Percentiles rank a stretch among this genome's conserved stretches.
Conservation (phyloP, 2,329 filamentous ascomycete genomes). For the Chaetomiaceae sp. region DNA sequence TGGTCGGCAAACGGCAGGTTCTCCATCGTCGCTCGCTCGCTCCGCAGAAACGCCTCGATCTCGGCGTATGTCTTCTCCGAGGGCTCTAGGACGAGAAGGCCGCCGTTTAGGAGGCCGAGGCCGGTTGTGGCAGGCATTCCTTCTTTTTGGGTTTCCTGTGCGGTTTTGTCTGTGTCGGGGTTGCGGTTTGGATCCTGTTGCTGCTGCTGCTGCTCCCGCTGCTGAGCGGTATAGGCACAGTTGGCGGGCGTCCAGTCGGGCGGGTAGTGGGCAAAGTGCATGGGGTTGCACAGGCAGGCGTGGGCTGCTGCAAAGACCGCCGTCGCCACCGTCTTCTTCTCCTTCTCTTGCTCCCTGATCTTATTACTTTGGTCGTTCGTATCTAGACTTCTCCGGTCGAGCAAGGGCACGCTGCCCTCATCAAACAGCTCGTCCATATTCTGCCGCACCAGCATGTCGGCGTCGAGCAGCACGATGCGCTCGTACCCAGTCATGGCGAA, state of each 20-base stretch:
- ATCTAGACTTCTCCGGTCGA: no score
- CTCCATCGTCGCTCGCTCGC: constrained; percentile 31
- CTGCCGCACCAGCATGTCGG: constrained; percentile 75
- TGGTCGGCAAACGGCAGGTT: constrained; percentile 57
- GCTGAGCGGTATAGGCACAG: constrained; percentile 49
- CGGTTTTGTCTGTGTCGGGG: no score
- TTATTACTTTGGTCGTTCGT: no score
- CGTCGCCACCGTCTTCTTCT: constrained; percentile 38
- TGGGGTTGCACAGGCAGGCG: constrained; percentile 56
- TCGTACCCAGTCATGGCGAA: constrained; percentile 74
- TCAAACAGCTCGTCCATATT: constrained; percentile 96
- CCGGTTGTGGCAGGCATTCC: no score
- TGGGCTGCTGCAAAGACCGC: constrained; percentile 74
- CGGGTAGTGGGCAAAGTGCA: constrained; percentile 62
- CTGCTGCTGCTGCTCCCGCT: not conserved
- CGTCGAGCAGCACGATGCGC: constrained; percentile 77
- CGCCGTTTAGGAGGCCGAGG: constrained; percentile 39
- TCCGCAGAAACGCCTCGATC: constrained; percentile 48
- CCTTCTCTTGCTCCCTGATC: no score
- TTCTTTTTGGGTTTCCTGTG: no score
- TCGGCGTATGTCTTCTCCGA: constrained; percentile 42
- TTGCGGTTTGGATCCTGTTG: not conserved
- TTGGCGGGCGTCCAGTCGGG: constrained; percentile 53
- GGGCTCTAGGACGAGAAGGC: constrained; percentile 54
- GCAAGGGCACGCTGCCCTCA: no score